Conservation (phyloP, 2,329 filamentous ascomycete genomes). For the Cercospora zeae-maydis region DNA sequence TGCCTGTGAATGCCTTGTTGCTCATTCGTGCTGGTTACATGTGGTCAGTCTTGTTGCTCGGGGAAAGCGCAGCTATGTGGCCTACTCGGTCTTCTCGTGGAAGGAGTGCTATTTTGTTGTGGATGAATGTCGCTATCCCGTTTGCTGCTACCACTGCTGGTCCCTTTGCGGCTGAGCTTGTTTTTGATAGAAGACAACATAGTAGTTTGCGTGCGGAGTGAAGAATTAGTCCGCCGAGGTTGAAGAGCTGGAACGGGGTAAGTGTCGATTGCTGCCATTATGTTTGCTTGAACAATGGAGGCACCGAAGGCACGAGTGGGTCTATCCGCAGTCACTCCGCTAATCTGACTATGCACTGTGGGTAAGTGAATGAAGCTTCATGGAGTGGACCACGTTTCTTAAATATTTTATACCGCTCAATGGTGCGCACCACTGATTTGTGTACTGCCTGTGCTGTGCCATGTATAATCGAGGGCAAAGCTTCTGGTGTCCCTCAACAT, state of each 20-base stretch:
- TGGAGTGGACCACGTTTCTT: not conserved
- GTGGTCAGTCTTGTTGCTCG: not conserved
- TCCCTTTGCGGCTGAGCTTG: slow-evolving; percentile 22
- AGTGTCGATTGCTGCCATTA: slow-evolving; percentile 7
- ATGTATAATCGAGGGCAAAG: not conserved
- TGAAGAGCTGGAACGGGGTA: slow-evolving; percentile 9
- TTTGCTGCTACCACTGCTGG: slow-evolving; percentile 16
- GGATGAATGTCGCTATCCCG: slow-evolving; percentile 18
- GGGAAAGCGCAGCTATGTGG: not conserved
- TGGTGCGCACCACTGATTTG: not conserved
- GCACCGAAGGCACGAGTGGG: not conserved
- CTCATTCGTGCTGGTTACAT: not conserved
- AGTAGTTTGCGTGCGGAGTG: slow-evolving; percentile 14
- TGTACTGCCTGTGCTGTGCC: not conserved
- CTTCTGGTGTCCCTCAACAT: not conserved
- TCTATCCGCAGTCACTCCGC: not conserved
- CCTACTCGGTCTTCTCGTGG: slow-evolving; percentile 22
- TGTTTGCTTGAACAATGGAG: not conserved
- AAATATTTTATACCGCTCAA: not conserved
- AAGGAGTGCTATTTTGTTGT: slow-evolving; percentile 21
- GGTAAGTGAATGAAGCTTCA: not conserved
- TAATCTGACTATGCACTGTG: not conserved
- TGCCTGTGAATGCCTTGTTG: slow-evolving; percentile 16
- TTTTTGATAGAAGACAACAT: slow-evolving; percentile 27
- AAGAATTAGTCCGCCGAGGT: slow-evolving; percentile 21